Evolutionary conservation across 2,329 filamentous ascomycete genomes (phyloP), one percentile per base, ranked within the genome.

Genomic region (Aspergillus pseudoglaucus): DNA sequence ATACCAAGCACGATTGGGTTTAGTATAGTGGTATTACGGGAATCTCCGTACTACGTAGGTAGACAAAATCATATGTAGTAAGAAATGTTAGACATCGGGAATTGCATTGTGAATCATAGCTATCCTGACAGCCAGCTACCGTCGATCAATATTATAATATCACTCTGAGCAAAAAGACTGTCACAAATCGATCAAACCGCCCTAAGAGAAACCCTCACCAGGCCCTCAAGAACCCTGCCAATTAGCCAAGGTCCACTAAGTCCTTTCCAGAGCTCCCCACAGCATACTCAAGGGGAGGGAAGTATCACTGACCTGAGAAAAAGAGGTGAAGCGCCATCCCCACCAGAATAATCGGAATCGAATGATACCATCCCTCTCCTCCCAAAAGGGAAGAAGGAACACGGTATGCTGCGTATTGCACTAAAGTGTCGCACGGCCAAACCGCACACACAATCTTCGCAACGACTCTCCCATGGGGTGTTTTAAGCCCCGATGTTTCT

Each of bases 281-380:
- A 14, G 17, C 33, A 8, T 37, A 4, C 17, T 15, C 43, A 42
- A 35, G 45, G 17, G 50, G 41, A 50, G 49, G 49, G 22, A 51
- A 42, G 45, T 56, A 48, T 53, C 53, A 79, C 79, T 72, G 62
- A 80, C 75, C 67, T 72, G 53, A 67, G 67, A 70, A 73, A 68
- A 67, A 66, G 17, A 62, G 53, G 52, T 73, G 80, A 84, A 85
- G 81, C 83, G 82, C 81, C 84, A 80, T 82, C 84, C 85, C 80
- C 82, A 80, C 79, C 84, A 85, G 85, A 88, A 82, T 90, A 84
- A 90, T 89, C 86, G 84, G 87, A 90, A 90, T 90, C 85, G 86
- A 88, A 88, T 89, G 77, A 83, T 84, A 78, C 74, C 65, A 69
- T 59, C 57, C 66, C 68, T 62, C 62, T 54, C 49, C 47, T 27